Evolutionary conservation across 305 asterid species (phyloP).

Genomic region (Ilex paraguariensis): DNA sequence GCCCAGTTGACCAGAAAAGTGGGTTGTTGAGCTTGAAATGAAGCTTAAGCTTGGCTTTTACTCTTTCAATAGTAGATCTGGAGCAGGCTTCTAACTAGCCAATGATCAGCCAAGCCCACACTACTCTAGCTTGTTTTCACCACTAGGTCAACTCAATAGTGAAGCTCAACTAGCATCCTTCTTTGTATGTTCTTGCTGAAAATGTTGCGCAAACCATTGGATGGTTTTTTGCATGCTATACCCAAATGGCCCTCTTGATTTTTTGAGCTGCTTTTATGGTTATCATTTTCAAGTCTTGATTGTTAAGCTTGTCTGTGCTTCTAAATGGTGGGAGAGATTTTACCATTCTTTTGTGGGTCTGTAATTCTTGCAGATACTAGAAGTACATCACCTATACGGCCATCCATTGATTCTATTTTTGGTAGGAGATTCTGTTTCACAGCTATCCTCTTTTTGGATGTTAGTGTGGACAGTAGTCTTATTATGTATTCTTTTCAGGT

Average conservation of each 20-base stretch:
- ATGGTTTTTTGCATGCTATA: background rate
- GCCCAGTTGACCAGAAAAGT: too few species aligned
- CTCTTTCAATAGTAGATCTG: too few species aligned
- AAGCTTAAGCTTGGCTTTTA: too few species aligned
- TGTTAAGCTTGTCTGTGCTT: background rate
- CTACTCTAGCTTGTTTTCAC: too few species aligned
- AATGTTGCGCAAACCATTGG: background rate
- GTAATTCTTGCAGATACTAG: slow-evolving; percentile 37
- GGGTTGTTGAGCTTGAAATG: too few species aligned
- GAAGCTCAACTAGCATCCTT: too few species aligned
- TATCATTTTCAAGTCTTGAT: background rate
- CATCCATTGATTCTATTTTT: slow-evolving; percentile 45
- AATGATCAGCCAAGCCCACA: too few species aligned
- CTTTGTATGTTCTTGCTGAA: background rate
- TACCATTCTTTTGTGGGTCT: background rate
- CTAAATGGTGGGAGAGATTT: background rate
- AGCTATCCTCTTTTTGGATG: background rate
- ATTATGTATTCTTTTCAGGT: slow-evolving; percentile 26
- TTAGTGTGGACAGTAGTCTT: background rate
- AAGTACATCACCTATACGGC: slow-evolving; percentile 50
- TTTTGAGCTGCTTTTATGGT: background rate
- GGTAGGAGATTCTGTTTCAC: slow-evolving; percentile 31
- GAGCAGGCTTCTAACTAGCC: too few species aligned
- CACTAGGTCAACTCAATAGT: too few species aligned
- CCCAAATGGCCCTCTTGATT: background rate